A percentile compares a stretch with the other conserved stretches of the same genome.
Conservation (phyloP, 805 yeast genomes). For the Saccharomycopsis sp. region DNA sequence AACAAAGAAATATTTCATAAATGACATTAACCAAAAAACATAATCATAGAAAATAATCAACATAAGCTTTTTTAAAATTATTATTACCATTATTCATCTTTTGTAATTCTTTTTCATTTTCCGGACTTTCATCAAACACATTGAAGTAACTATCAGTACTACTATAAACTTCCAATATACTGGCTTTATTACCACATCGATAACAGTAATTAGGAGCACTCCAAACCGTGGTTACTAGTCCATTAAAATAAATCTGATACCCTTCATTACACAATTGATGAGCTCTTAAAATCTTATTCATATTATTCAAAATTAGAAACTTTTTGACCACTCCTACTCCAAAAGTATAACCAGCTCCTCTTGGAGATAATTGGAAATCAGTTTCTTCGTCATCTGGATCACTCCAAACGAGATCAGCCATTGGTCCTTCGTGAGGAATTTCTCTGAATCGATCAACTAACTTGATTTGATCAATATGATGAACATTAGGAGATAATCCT, state of each 20-base stretch:
- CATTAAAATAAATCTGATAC: conserved; percentile 82
- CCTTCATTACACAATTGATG: conserved; percentile 98
- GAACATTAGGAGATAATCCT: conserved; percentile 91
- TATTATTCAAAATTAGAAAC: conserved; percentile 65
- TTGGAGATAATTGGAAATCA: conserved; percentile 80
- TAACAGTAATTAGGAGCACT: conserved; percentile 97
- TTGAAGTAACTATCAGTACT: conserved; percentile 67
- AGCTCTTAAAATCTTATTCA: conserved; percentile 80
- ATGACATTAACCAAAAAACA: no score
- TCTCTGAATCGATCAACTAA: conserved; percentile 88
- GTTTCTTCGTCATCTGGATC: conserved; percentile 82
- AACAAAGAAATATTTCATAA: no score
- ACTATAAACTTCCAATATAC: conserved; percentile 80
- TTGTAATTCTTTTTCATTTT: conserved; percentile 45
- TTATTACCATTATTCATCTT: conserved; percentile 16
- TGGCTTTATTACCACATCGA: conserved; percentile 93
- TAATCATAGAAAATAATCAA: conserved; percentile 33
- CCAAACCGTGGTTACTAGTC: conserved; percentile 94
- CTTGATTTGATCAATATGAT: conserved; percentile 82
- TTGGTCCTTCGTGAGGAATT: conserved; percentile 98
- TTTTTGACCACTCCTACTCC: conserved; percentile 86
- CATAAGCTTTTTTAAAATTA: conserved; percentile 19
- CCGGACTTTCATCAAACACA: conserved; percentile 96
- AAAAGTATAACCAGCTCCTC: conserved; percentile 98
- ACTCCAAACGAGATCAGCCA: conserved; percentile 98